A percentile compares a stretch with the other conserved stretches of the same genome.
Conservation (phyloP, 2,329 filamentous ascomycete species). For the Calonectria honghensis region DNA sequence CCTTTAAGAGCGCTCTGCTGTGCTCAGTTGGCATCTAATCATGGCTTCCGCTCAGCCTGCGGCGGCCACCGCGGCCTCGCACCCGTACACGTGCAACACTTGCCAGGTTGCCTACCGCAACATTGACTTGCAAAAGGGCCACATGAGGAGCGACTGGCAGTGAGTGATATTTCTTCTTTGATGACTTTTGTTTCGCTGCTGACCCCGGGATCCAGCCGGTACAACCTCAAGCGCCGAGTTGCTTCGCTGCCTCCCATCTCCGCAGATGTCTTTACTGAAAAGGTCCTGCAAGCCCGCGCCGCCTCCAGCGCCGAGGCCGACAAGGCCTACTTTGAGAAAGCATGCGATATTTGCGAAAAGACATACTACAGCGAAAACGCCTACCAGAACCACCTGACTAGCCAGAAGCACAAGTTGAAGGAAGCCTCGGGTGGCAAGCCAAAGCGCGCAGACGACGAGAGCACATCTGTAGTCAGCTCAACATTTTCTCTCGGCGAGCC, state of each 20-base stretch:
- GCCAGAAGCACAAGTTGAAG: constrained; percentile 86
- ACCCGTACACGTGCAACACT: constrained; percentile 98
- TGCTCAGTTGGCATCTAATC: constrained; percentile 18
- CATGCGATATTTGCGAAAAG: constrained; percentile 89
- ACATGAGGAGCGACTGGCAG: constrained; percentile 99
- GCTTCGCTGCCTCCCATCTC: constrained; percentile 92
- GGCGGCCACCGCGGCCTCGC: constrained; percentile 69
- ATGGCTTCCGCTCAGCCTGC: constrained; percentile 68
- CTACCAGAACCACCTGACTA: constrained; percentile 92
- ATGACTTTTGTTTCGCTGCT: constrained; percentile 13
- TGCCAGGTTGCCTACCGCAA: constrained; percentile 98
- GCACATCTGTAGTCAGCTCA: constrained; percentile 89
- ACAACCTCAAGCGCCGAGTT: constrained; percentile 96
- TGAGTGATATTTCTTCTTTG: constrained; percentile 69
- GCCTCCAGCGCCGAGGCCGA: constrained; percentile 88
- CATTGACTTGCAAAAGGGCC: constrained; percentile 92
- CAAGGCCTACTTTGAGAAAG: constrained; percentile 90
- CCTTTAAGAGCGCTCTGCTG: neutral
- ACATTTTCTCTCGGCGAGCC: constrained; percentile 94
- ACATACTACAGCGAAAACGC: constrained; percentile 98
- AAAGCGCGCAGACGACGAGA: constrained; percentile 76
- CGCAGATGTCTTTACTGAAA: constrained; percentile 95
- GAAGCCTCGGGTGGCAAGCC: constrained; percentile 67
- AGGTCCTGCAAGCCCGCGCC: constrained; percentile 93
- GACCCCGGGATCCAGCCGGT: constrained; percentile 75